Base-by-base conservation (phyloP, 202 grass and related monocot species). In the Schoenoplectus tabernaemontani region DNA sequence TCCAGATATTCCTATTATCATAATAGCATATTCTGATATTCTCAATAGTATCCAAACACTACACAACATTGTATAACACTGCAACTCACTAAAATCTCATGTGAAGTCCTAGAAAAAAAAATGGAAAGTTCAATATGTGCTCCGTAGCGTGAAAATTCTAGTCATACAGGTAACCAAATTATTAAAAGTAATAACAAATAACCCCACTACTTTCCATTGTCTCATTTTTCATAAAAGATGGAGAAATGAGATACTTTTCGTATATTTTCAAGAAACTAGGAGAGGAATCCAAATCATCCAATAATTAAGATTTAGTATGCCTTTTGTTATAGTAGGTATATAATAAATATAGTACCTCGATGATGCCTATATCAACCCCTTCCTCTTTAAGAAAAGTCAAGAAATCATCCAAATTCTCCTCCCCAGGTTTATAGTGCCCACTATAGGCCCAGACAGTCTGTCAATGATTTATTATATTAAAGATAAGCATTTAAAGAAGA, bases 361-460 rank as follows among this genome's bases (percentile, higher is more conserved):
- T 79, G 62, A 79, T 82, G 68, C 88, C 79, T 28, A 88, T 81
- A 80, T 95, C 83, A 77, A 94, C 88, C 58, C 90, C 85, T 72
- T 92, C 90, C 59, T 87, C 88, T 84, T 83, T 70, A 54, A 98
- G 90, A 76, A 92, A 91, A 54, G 22, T 85, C 76, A 95, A 81
- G 24, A 98, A 92, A 76, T 91, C 86, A 62, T 13, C 37, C 33
- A 95, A 86, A 79, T 98, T 89, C 75, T 98, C 86, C 56, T 51
- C 82, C 3, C 83, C 91, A 57, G 96, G 91, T 81, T 85, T 91
- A 81, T 98, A 98, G 76, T 98, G 95, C 58, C 91, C 95, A 85
- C 91, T 95, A 30, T 95, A 98, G 1, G 90, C 83, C 88, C 86
- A 98, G 30, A 95, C 84, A 57, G 84, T 77, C 91, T 96, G 77